Evolutionary conservation across 192 early-diverging fungal species (phyloP), one percentile per base, ranked within the genome.

Genomic region (Helicostylum pulchrum): DNA sequence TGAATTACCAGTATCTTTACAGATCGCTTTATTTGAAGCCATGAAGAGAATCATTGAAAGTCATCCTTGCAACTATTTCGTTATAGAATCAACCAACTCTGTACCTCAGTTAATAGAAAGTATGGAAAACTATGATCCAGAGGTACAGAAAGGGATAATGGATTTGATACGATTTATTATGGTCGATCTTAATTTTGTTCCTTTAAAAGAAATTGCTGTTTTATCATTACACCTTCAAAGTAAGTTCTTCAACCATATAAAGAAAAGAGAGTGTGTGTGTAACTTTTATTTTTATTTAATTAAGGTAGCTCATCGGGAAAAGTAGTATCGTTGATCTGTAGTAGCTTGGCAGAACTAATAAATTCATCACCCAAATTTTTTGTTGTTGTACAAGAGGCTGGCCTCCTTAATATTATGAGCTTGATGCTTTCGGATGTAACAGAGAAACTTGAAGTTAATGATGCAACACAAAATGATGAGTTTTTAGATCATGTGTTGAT

Each of bases 1-100:
- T 71, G 70, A 12, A 19, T 65, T 21, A 51, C 66, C 26, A 56
- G 70, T 26, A 62, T 45, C 17, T 31, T 71, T 78, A 15, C 67
- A 61, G 9, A 49, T 65, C 23, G 74, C 62, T 19, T 71, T 71
- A 3, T 74, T 78, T 61, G 43, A 61, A 7, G 70, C 70, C 2
- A 53, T 78, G 5, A 23, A 71, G 6, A 73, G 64, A 39, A 64
- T 80, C 26, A 76, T 83, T n/a, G 61, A 79, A 59, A 65, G 70
- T 48, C 78, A 88, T 58, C 72, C 72, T 19, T 70, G 74, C 51
- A 88, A 88, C 63, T 88, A 83, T 60, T 88, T 88, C 65, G 50
- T 85, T 14, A 72, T 79, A 11, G 77, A 79, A 42, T 48, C 72
- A 3, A 66, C 81, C 20, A 81, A 78, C 46, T 61, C 75, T 26